A percentile compares a stretch with the other conserved stretches of the same genome.
Evolutionary conservation across 2,329 filamentous ascomycete species (phyloP).

Genomic region (Phialophora verrucosa): DNA sequence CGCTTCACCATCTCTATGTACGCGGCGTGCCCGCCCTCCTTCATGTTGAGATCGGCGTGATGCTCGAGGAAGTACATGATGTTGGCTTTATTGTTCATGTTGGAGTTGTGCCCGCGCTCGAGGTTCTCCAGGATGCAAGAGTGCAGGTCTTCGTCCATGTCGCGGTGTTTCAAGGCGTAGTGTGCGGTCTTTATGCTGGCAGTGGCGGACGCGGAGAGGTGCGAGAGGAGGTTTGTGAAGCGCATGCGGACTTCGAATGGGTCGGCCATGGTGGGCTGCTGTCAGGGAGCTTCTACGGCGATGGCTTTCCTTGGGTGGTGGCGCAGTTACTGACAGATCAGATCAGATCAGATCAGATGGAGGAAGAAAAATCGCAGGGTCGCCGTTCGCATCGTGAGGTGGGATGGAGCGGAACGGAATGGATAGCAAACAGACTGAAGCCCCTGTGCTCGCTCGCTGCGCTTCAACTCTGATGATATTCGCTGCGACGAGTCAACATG

Average conservation of each 20-base stretch:
- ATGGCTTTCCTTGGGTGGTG: background rate
- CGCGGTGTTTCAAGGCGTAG: conserved; percentile 90
- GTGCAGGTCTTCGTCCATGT: conserved; percentile 96
- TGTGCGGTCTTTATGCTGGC: conserved; percentile 91
- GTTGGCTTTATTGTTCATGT: conserved; percentile 96
- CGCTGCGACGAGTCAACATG: background rate
- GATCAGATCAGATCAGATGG: background rate
- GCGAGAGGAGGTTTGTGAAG: conserved; percentile 87
- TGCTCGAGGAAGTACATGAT: conserved; percentile 99
- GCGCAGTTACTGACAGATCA: background rate
- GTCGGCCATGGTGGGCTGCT: conserved; percentile 68
- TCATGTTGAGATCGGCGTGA: conserved; percentile 83
- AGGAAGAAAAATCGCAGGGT: background rate
- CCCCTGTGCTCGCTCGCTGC: background rate
- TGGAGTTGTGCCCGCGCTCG: conserved; percentile 79
- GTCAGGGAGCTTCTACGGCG: background rate
- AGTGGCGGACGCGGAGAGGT: conserved; percentile 86
- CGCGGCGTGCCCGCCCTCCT: conserved; percentile 70
- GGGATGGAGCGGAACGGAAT: no score
- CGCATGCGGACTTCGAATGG: conserved; percentile 98
- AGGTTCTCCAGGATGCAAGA: conserved; percentile 97
- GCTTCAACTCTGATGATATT: background rate
- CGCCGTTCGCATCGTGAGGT: background rate
- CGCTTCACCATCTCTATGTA: conserved; percentile 95
- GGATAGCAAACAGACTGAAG: background rate